These are phyloP conservation scores for Mrakia gelida DNA, from an alignment of 768 basidiomycete genomes.

Conservation along the genomic window DNA sequence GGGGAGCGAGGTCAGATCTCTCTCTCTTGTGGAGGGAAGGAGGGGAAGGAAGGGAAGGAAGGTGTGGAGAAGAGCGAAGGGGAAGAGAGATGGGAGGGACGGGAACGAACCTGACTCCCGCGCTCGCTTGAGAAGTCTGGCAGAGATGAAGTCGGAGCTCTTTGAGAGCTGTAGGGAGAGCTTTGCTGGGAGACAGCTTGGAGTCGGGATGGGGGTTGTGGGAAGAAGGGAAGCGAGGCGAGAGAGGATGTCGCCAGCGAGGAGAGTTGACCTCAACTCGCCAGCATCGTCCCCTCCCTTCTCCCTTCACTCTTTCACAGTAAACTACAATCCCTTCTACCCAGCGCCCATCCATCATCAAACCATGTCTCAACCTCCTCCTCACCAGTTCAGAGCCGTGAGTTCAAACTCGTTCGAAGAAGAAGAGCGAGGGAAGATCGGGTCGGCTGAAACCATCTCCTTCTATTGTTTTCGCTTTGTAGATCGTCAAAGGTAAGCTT, in stretches of 20 bases:
- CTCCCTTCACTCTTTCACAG: background rate
- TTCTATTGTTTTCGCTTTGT: background rate
- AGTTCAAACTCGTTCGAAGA: background rate
- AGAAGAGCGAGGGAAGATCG: background rate
- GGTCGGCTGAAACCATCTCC: background rate
- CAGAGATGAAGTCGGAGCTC: conserved; percentile 46
- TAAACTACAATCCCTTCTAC: too few relatives aligned
- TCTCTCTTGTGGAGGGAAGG: background rate
- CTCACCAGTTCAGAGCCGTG: conserved; percentile 19
- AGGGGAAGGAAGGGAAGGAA: background rate
- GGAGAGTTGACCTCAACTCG: background rate
- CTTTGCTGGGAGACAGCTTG: conserved; percentile 42
- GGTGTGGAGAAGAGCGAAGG: background rate
- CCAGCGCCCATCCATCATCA: background rate
- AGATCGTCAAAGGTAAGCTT: conserved; percentile 26
- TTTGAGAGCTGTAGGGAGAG: conserved; percentile 43
- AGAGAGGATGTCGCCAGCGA: too few relatives aligned
- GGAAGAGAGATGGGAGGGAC: background rate
- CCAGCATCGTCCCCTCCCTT: background rate
- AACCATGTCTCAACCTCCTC: background rate
- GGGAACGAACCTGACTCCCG: conserved; percentile 41
- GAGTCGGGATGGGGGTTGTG: background rate
- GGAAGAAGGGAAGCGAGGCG: background rate
- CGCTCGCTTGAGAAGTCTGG: conserved; percentile 39
- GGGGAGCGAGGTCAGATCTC: background rate